A percentile compares a stretch with the other conserved stretches of the same genome.
Evolutionary conservation across 805 yeast species (phyloP).

Genomic region (Suhomyces sp.): DNA sequence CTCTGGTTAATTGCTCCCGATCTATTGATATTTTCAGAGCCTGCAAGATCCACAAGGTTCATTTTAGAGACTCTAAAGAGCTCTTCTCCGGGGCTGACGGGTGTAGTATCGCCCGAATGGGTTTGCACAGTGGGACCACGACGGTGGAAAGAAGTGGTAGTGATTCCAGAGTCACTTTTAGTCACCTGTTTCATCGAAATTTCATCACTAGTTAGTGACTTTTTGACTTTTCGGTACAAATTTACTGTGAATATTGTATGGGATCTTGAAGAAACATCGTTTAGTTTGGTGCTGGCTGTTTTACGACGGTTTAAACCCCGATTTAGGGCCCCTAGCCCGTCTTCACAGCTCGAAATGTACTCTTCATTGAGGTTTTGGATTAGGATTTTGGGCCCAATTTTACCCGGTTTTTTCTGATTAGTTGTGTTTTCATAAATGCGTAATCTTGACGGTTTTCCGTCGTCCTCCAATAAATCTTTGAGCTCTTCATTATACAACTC

Average conservation of each 20-base stretch:
- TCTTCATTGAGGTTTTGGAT: slow-evolving; percentile 68
- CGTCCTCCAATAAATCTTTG: slow-evolving; percentile 62
- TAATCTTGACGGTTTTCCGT: slow-evolving; percentile 26
- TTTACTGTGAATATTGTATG: slow-evolving; percentile 73
- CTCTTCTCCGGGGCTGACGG: slow-evolving; percentile 5
- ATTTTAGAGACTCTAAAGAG: slow-evolving; percentile 54
- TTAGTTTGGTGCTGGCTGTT: slow-evolving; percentile 72
- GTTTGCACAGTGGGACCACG: background rate
- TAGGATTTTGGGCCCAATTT: slow-evolving; percentile 27
- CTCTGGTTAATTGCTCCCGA: slow-evolving; percentile 86
- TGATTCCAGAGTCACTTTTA: background rate
- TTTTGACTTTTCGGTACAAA: slow-evolving; percentile 39
- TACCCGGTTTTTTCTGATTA: background rate
- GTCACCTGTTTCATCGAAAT: background rate
- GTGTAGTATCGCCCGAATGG: background rate
- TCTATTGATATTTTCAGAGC: slow-evolving; percentile 83
- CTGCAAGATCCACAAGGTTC: slow-evolving; percentile 90
- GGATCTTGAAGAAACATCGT: slow-evolving; percentile 70
- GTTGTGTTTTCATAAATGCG: slow-evolving; percentile 36
- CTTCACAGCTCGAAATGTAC: slow-evolving; percentile 49
- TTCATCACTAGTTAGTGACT: slow-evolving; percentile 7
- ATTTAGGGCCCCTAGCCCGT: slow-evolving; percentile 54
- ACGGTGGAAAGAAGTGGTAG: slow-evolving; percentile 24
- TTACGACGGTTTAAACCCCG: slow-evolving; percentile 59
- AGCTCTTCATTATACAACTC: slow-evolving; percentile 88